These are phyloP conservation scores for Panaeolus cyanescens DNA, from an alignment of 768 basidiomycete species.

Conservation along the genomic window DNA sequence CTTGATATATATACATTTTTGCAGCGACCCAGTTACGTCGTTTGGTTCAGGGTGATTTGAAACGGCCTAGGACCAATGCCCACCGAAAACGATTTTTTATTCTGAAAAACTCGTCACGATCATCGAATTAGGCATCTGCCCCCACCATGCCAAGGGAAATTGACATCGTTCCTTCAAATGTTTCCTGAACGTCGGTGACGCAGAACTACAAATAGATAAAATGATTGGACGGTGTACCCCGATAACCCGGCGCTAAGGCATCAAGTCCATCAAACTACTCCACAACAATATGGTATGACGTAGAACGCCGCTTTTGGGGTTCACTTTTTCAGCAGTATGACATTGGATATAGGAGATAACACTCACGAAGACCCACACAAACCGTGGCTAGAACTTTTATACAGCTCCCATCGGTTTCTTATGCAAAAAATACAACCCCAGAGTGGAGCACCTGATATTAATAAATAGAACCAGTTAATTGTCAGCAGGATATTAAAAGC, in stretches of 20 bases:
- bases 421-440: not conserved
- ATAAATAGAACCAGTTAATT: no score
- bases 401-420: not conserved
- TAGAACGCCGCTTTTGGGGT: not conserved
- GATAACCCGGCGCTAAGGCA: not conserved
- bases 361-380: not conserved
- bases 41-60: not conserved
- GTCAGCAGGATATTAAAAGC: no score
- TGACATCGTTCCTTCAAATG: not conserved
- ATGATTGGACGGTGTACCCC: not conserved
- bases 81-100: not conserved
- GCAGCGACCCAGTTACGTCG: not conserved
- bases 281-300: not conserved
- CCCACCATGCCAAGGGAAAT: not conserved
- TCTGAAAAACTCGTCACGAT: not conserved
- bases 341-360: not conserved
- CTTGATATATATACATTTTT: not conserved
- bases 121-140: not conserved
- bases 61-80: not conserved
- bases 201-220: not conserved
- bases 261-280: not conserved
- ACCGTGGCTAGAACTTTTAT: not conserved
- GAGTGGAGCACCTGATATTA: not conserved
- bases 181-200: not conserved
- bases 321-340: not conserved